Conservation (phyloP, 495 filamentous ascomycete species). For the Aspergillus nidulans region DNA sequence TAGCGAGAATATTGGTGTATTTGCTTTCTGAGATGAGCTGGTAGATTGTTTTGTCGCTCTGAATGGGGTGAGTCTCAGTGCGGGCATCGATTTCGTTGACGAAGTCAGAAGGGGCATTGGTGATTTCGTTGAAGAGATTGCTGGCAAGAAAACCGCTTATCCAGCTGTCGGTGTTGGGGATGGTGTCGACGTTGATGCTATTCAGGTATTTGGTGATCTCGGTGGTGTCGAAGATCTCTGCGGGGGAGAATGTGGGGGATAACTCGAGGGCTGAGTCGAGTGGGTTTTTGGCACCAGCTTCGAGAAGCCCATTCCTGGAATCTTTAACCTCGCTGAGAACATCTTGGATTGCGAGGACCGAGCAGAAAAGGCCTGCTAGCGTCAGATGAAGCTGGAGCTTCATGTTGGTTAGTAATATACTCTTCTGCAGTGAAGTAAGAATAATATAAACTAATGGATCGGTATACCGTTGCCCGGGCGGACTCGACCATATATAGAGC, state of each 20-base stretch:
- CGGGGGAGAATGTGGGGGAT: conserved; percentile 1
- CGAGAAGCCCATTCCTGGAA: not conserved
- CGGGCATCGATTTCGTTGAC: not conserved
- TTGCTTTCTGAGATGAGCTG: conserved; percentile 68
- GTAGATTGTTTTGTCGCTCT: conserved; percentile 75
- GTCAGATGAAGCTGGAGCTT: not conserved
- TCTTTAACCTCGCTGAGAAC: conserved; percentile 2
- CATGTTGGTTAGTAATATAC: not conserved
- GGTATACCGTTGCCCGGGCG: not conserved
- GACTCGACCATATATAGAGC: not conserved
- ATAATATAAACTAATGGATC: not conserved
- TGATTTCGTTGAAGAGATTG: conserved; percentile 8
- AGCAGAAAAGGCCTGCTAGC: not conserved
- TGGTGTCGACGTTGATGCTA: not conserved
- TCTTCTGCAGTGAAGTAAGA: not conserved
- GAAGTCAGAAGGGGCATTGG: not conserved
- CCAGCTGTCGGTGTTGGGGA: not conserved
- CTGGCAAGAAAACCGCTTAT: not conserved
- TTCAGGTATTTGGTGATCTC: not conserved
- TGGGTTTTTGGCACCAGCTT: not conserved
- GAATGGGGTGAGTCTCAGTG: conserved; percentile 20
- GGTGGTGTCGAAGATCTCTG: not conserved
- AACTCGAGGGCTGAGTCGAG: conserved; percentile 1
- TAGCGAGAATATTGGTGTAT: conserved; percentile 69
- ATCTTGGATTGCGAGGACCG: conserved; percentile 6